A percentile compares a stretch with the other conserved stretches of the same genome.
Conservation (phyloP, 1,284 basidiomycete genomes). For the Austropuccinia psidii region DNA sequence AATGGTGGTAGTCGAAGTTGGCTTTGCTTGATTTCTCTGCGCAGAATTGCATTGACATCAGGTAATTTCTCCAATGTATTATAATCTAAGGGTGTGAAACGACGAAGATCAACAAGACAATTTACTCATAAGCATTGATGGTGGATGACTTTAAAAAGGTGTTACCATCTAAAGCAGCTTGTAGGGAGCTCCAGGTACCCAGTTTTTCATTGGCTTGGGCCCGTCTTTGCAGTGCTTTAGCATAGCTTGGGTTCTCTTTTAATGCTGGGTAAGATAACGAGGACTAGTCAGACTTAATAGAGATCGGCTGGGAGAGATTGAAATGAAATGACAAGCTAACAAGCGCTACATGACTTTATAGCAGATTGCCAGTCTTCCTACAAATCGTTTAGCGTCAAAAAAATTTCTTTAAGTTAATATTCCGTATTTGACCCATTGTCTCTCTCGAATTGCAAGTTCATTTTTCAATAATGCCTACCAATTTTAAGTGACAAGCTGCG, state of each 20-base stretch:
- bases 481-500: conserved; percentile 66
- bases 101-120: conserved; percentile 31
- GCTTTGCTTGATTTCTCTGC: conserved; percentile 53
- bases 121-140: conserved; percentile 16
- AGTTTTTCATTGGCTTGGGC: conserved; percentile 74
- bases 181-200: conserved; percentile 70
- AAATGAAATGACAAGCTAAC: conserved; percentile 47
- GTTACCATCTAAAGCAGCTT: conserved; percentile 73
- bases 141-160: conserved; percentile 3
- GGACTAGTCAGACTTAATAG: conserved; percentile 24
- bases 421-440: conserved; percentile 52
- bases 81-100: conserved; percentile 60
- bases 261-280: conserved; percentile 57
- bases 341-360: conserved; percentile 66
- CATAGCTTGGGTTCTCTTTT: conserved; percentile 68
- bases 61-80: conserved; percentile 60
- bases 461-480: conserved; percentile 54
- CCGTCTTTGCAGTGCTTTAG: conserved; percentile 80
- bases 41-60: conserved; percentile 56
- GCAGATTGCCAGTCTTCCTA: conserved; percentile 54
- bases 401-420: conserved; percentile 52
- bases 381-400: not conserved
- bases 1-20: conserved; percentile 59
- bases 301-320: not conserved
- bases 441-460: conserved; percentile 26